Base-by-base conservation (phyloP, 2,329 filamentous ascomycete genomes). In the Cladosporium sp. region DNA sequence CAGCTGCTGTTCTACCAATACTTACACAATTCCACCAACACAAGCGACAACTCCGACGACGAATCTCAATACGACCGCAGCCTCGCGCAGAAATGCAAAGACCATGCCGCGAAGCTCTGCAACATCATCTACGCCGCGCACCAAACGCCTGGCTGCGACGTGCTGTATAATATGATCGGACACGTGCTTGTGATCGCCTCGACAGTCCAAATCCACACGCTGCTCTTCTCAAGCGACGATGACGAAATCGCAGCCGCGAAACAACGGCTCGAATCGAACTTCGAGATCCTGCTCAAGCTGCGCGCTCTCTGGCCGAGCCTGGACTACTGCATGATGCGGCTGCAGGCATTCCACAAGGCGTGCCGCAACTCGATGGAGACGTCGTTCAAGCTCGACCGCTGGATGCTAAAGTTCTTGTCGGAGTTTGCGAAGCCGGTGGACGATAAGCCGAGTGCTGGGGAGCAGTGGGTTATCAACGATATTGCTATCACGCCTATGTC, bases 381-480 rank as follows among this genome's bases (percentile, higher is more conserved):
- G 9, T 38, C 32, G 0, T 65, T 52, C 22, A 45, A 46, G 42
- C 22, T 52, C 4, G 49, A 52, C 16, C 35, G 49, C 34, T 52
- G 49, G 9, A 75, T 75, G 1, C 70, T 84, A 58, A 81, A 81
- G 43, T 52, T 52, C 34, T 28, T 50, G 48, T 43, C 40, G 9
- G 48, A 50, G 18, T 50, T 50, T 31, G 48, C 48, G 48, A 50
- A 50, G 32, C 48, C 48, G 4, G 48, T 50, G 1, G 48, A 43
- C 9, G 48, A 50, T 9, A 50, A 43, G 48, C 48, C 48, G 16
- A 43, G 40, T 4, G 40, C 31, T 7, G 46, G 46, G 10, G 48
- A 50, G 6, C 48, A 50, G 11, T 50, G 48, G 48, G 32, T 50
- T 3, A 31, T 50, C 4, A 50, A 50, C 13, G 48, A 50, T 41